These are phyloP conservation scores for Neoconidiobolus thromboides DNA, from an alignment of 371 early-diverging fungal species.

Conservation along the genomic window DNA sequence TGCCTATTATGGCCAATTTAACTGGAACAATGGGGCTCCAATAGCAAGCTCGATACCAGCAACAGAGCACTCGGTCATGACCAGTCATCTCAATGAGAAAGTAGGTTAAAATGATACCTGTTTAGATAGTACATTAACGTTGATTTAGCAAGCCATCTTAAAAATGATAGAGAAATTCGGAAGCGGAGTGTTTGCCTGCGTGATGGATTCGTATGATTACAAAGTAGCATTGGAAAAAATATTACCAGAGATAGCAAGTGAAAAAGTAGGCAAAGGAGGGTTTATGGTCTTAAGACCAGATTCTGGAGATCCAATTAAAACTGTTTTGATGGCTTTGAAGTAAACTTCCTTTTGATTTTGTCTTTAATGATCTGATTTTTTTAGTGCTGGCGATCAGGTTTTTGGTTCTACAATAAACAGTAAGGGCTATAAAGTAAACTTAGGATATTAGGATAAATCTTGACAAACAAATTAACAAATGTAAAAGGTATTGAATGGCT, in stretches of 20 bases:
- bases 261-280: slow-evolving; percentile 42
- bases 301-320: slow-evolving; percentile 54
- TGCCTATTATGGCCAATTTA: slow-evolving; percentile 48
- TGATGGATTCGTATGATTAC: slow-evolving; percentile 63
- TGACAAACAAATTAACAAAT: slow-evolving; percentile 1
- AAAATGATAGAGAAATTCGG: slow-evolving; percentile 41
- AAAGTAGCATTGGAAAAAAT: slow-evolving; percentile 39
- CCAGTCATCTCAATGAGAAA: slow-evolving; percentile 34
- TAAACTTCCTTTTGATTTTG: slow-evolving; percentile 5
- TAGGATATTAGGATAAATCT: slow-evolving; percentile 7
- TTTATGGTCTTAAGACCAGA: slow-evolving; percentile 64
- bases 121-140: background rate
- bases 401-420: slow-evolving; percentile 41
- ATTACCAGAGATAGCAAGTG: slow-evolving; percentile 35
- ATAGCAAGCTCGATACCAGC: slow-evolving; percentile 62
- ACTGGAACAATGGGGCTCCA: slow-evolving; percentile 44
- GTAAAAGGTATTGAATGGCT: slow-evolving; percentile 16
- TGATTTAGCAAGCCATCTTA: slow-evolving; percentile 30
- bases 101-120: slow-evolving; percentile 8
- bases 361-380: background rate
- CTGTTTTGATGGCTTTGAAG: slow-evolving; percentile 45
- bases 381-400: slow-evolving; percentile 39
- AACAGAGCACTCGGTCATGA: slow-evolving; percentile 82
- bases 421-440: slow-evolving; percentile 48
- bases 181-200: slow-evolving; percentile 49